Evolutionary conservation across 1,139 yeast species (phyloP), one percentile per base, ranked within the genome.

Genomic region (Magnusiomyces suaveolens): DNA sequence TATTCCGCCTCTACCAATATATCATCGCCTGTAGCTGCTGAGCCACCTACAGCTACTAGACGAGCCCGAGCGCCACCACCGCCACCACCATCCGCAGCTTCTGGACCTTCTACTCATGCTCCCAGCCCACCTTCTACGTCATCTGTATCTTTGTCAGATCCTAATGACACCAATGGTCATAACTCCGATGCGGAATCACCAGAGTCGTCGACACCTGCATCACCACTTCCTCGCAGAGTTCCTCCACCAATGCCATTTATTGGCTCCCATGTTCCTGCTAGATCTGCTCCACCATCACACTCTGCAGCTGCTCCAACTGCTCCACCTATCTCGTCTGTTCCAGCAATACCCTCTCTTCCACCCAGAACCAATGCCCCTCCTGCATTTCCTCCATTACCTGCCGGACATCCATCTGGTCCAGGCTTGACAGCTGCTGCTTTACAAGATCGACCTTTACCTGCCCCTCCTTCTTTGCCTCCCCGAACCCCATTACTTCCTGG

Each of bases 141-240:
- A 8, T 56, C 63, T n/a, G 51, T 59, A 25, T 18, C 61, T 23
- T 50, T 56, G 6, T 51, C 51, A n/a, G 47, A 18, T 16, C 6
- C 23, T 16, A 23, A n/a, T 20, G 8, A 29, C 12, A 29, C 33
- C 33, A 29, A 12, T 29, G 33, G 33, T 6, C 6, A 29, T 29
- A 29, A 29, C 12, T 41, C 60, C 3, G 52, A 54, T 20, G 33
- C 53, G 26, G 56, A 46, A 21, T 54, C 52, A 10, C 41, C 41
- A 8, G 56, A 46, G 23, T 54, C 52, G 36, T 52, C 52, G 4
- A 43, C 29, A 25, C 72, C 73, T 10, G 71, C 75, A 24, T 71
- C 73, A 6, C 74, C 76, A 8, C 20, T 2, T 48, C 66, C 73
- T 29, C 69, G 69, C 54, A 67, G 65, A 36, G 68, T 61, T 2